phyloP scores from a whole-genome alignment of 805 yeast genomes.

The Pichia thaimueangensis region DNA sequence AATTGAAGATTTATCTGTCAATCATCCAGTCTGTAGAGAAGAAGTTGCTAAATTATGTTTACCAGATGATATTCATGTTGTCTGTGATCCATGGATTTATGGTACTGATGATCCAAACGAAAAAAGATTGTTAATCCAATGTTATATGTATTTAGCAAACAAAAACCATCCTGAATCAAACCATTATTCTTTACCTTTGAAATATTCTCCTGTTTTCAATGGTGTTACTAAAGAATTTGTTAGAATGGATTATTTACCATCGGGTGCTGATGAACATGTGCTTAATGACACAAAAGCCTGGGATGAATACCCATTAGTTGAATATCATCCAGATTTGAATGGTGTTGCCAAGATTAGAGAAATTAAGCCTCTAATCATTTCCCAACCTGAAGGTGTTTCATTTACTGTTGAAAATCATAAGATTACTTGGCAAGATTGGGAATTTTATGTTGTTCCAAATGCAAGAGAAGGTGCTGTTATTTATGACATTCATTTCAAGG shows the following conservation, averaged over 20 bases:
- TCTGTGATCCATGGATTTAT: slow-evolving; percentile 81
- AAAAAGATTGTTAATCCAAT: slow-evolving; percentile 58
- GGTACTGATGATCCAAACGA: slow-evolving; percentile 65
- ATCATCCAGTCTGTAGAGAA: slow-evolving; percentile 53
- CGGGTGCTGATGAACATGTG: slow-evolving; percentile 62
- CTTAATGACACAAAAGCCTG: slow-evolving; percentile 51
- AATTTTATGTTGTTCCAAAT: slow-evolving; percentile 61
- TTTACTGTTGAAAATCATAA: slow-evolving; percentile 53
- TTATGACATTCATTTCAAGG: slow-evolving; percentile 68
- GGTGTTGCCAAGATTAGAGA: slow-evolving; percentile 46
- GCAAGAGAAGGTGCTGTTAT: slow-evolving; percentile 76
- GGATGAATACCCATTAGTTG: slow-evolving; percentile 54
- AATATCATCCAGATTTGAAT: slow-evolving; percentile 67
- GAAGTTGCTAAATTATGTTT: slow-evolving; percentile 63
- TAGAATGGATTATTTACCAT: slow-evolving; percentile 69
- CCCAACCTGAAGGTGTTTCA: slow-evolving; percentile 78
- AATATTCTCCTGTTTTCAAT: slow-evolving; percentile 69
- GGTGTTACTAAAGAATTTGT: slow-evolving; percentile 52
- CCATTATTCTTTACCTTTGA: slow-evolving; percentile 69
- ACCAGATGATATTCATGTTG: slow-evolving; percentile 47
- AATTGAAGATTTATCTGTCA: slow-evolving; percentile 43
- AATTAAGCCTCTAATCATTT: slow-evolving; percentile 61
- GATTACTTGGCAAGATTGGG: slow-evolving; percentile 81
- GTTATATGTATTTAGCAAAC: slow-evolving; percentile 66
- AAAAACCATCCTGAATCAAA: slow-evolving; percentile 65